phyloP scores from a whole-genome alignment of 345 rosid genomes.

The Acer yangbiense region DNA sequence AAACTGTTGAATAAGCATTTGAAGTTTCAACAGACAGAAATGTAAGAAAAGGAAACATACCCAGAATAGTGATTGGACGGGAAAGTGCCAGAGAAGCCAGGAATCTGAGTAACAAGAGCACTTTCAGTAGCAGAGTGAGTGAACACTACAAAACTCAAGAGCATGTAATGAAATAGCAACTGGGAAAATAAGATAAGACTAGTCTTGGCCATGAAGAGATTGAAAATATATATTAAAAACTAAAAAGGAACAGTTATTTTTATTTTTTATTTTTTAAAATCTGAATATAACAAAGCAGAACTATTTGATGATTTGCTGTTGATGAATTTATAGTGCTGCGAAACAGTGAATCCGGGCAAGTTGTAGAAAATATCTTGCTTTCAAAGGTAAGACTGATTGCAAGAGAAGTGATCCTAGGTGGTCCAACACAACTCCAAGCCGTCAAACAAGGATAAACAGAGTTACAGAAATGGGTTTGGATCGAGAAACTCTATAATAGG shows the following conservation, averaged over 20 bases:
- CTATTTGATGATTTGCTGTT: background rate
- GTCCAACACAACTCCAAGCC: background rate
- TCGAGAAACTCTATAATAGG: too few species aligned
- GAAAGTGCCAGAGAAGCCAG: conserved; percentile 63
- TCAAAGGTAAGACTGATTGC: conserved; percentile 5
- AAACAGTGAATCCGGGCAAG: background rate
- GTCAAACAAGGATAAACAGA: too few species aligned
- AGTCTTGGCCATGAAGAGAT: conserved; percentile 32
- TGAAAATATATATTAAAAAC: background rate
- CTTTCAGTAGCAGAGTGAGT: conserved; percentile 54
- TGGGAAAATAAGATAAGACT: conserved; percentile 16
- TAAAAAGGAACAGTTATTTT: background rate
- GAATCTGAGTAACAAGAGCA: conserved; percentile 60
- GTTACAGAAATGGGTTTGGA: too few species aligned
- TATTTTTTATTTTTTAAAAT: background rate
- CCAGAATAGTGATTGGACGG: conserved; percentile 92
- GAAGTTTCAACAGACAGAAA: background rate
- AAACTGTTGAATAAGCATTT: background rate
- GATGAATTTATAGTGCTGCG: background rate
- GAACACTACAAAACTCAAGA: conserved; percentile 22
- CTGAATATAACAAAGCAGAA: background rate
- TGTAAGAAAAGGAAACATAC: conserved; percentile 28
- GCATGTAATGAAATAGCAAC: conserved; percentile 6
- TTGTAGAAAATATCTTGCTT: conserved; percentile 15
- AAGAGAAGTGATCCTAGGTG: background rate